Evolutionary conservation across 192 early-diverging fungal species (phyloP).

Genomic region (Chytriomyces sp.): DNA sequence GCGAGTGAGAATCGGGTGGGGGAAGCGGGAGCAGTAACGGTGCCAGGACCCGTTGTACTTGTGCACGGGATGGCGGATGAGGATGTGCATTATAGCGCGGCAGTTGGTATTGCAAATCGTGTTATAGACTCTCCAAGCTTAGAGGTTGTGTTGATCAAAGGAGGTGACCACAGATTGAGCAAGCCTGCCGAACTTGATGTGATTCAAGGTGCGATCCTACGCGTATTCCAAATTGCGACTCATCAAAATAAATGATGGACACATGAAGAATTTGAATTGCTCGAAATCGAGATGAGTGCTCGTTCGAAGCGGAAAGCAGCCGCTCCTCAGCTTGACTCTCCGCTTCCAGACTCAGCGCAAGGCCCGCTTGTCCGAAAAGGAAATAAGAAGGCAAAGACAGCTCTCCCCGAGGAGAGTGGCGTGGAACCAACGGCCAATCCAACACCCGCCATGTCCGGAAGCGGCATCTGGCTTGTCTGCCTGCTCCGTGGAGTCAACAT

Average conservation of each 20-base stretch:
- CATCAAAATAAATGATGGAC: no score
- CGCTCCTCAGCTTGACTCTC: no score
- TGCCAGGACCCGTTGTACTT: neutral
- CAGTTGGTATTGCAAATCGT: neutral
- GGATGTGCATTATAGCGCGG: neutral
- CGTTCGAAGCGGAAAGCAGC: no score
- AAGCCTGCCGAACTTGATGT: no score
- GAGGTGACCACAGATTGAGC: constrained; percentile 8
- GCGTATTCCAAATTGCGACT: no score
- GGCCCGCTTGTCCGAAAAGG: no score
- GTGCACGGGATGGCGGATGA: constrained; percentile 10
- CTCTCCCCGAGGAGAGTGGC: neutral
- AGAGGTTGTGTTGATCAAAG: neutral
- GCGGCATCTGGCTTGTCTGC: neutral
- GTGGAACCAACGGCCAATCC: neutral
- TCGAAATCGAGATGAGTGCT: no score
- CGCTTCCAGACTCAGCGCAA: no score
- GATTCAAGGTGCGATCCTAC: no score
- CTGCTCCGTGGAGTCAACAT: constrained; percentile 19
- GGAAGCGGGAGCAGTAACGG: neutral
- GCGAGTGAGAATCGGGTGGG: no score
- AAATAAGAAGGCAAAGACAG: neutral
- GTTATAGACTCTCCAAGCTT: no score
- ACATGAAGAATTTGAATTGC: no score
- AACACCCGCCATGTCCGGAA: neutral